Base-by-base conservation (phyloP, 2,329 filamentous ascomycete species). In the Colletotrichum sidae region DNA sequence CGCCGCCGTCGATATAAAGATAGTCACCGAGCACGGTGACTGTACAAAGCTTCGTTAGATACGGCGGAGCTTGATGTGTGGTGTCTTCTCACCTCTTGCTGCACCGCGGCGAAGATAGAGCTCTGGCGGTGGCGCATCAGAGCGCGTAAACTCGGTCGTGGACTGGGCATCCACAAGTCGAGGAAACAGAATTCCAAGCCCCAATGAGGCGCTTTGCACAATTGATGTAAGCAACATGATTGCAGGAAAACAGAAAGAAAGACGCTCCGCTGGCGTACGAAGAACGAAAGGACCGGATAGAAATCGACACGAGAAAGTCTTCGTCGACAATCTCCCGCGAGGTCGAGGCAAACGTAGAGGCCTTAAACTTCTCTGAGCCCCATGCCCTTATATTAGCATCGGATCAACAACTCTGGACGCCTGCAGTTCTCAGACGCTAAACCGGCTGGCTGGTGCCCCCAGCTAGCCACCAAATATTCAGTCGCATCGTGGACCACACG, bases 1-100 rank as follows among this genome's bases (percentile, higher is more conserved):
- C 74, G 15, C 78, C 78, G 57, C 78, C 78, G 55, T 80, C 77
- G 55, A 80, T 74, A 55, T 80, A 80, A 55, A 75, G 65, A 52
- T 76, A 76, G 67, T 79, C 69, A 12, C 76, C 77, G 8, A 79
- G 64, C 12, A 75, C 72, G 8, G 57, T 58, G 1, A 59, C 69
- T 67, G 13, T 0, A 8, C 10, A 12, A 11, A 1, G 7, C 42
- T 49, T 17, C 33, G 17, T n/a, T 33, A 38, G 17, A 10, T 38
- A n/a, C 13, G 2, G 10, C 9, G 4, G 10, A 17, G 12, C 4
- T 13, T 2, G 11, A 6, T 4, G 1, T 12, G 12, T 9, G 37
- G 3, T n/a, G 13, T 4, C 6, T 8, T 2, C 6, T 6, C 41
- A 60, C 50, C 42, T 54, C 42, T 54, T 12, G 50, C 57, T 2